A percentile compares a stretch with the other conserved stretches of the same genome.
phyloP scores from a whole-genome alignment of 2,329 filamentous ascomycete species.

The Cladophialophora yegresii region DNA sequence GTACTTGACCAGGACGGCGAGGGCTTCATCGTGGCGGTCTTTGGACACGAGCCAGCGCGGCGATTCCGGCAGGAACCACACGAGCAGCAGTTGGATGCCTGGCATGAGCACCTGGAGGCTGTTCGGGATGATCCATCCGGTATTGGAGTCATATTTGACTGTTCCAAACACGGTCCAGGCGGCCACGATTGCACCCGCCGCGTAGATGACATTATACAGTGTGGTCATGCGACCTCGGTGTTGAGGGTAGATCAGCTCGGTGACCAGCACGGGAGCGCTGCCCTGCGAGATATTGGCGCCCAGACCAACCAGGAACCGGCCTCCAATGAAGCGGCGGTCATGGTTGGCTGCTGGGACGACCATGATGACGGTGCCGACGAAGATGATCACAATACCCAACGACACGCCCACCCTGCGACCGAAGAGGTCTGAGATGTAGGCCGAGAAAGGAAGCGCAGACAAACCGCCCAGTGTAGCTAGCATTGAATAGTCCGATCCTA shows the following conservation, averaged over 20 bases:
- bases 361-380: constrained; percentile 40
- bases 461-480: constrained; percentile 2
- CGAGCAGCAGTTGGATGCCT: constrained; percentile 53
- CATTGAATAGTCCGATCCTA: constrained; percentile 1
- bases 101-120: constrained; percentile 66
- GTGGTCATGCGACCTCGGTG: constrained; percentile 36
- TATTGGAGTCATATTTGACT: constrained; percentile 41
- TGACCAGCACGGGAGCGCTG: constrained; percentile 38
- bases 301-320: constrained; percentile 40
- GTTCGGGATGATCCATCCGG: constrained; percentile 63
- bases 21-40: constrained; percentile 36
- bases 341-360: constrained; percentile 37
- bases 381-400: constrained; percentile 30
- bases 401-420: constrained; percentile 32
- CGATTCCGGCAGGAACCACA: constrained; percentile 68
- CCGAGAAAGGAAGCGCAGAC: background rate
- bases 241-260: constrained; percentile 39
- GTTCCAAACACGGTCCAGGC: constrained; percentile 53
- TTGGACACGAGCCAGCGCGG: constrained; percentile 59
- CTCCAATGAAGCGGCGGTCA: constrained; percentile 38
- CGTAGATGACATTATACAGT: background rate
- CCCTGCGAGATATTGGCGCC: constrained; percentile 39
- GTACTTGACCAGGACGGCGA: constrained; percentile 40
- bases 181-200: constrained; percentile 53
- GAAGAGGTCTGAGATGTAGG: constrained; percentile 23